phyloP scores from a whole-genome alignment of 345 rosid genomes.

The Eucalyptus virginea region DNA sequence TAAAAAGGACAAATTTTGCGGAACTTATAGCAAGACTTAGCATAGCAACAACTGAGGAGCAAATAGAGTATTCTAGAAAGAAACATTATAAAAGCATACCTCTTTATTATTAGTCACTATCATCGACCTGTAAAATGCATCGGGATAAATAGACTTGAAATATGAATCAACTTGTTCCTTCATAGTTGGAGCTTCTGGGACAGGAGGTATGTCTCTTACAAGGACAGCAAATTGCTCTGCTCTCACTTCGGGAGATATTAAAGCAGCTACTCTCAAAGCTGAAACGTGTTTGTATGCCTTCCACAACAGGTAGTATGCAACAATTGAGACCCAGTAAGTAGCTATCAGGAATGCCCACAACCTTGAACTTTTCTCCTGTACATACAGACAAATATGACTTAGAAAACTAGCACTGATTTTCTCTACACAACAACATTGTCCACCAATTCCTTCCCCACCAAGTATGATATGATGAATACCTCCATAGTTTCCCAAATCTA shows the following conservation, averaged over 20 bases:
- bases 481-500: neutral
- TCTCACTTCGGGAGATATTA: slow-evolving; percentile 47
- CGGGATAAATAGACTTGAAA: slow-evolving; percentile 61
- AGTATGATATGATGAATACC: neutral
- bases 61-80: neutral
- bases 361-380: slow-evolving; percentile 38
- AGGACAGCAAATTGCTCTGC: slow-evolving; percentile 78
- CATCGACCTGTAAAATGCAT: slow-evolving; percentile 74
- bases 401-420: neutral
- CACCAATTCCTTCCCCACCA: neutral
- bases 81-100: slow-evolving; percentile 11
- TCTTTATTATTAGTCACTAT: slow-evolving; percentile 55
- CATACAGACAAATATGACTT: neutral
- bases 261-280: slow-evolving; percentile 50
- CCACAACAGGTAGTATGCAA: slow-evolving; percentile 63
- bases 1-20: neutral
- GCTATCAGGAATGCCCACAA: slow-evolving; percentile 66
- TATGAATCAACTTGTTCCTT: slow-evolving; percentile 82
- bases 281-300: slow-evolving; percentile 78
- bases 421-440: neutral
- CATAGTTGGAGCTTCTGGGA: slow-evolving; percentile 31
- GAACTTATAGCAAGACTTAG: neutral
- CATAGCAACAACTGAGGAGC: neutral
- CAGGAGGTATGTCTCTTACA: slow-evolving; percentile 66
- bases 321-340: slow-evolving; percentile 71